These are phyloP conservation scores for Fusarium coicis DNA, from an alignment of 2,329 filamentous ascomycete genomes.

Conservation along the genomic window DNA sequence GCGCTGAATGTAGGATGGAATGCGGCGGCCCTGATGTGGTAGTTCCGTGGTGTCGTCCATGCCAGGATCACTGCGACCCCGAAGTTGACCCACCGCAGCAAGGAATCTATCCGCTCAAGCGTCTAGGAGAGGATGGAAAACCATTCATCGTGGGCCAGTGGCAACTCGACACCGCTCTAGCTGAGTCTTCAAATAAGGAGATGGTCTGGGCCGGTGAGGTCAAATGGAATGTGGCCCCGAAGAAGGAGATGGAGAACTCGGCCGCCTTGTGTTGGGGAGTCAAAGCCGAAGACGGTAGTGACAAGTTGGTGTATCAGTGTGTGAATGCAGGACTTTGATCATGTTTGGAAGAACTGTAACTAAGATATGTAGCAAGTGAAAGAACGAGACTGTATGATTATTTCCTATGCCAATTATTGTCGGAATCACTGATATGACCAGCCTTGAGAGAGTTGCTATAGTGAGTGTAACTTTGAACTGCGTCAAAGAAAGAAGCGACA, in stretches of 20 bases:
- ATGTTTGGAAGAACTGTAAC: accelerated
- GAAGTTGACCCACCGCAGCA: too few species aligned
- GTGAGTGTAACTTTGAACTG: not conserved
- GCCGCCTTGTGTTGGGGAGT: not conserved
- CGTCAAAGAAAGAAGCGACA: not conserved
- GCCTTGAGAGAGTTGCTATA: not conserved
- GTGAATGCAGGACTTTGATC: not conserved
- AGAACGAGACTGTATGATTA: not conserved
- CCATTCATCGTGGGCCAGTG: not conserved
- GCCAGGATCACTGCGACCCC: too few species aligned
- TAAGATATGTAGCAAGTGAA: not conserved
- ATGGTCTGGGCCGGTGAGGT: not conserved
- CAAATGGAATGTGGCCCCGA: not conserved
- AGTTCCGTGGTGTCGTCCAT: not conserved
- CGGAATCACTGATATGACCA: not conserved
- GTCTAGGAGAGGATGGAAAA: not conserved
- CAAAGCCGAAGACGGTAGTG: not conserved
- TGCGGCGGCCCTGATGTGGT: not conserved
- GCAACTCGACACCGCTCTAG: accelerated
- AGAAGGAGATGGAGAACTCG: not conserved
- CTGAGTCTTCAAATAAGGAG: accelerated
- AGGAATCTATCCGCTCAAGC: not conserved
- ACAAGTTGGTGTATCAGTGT: not conserved
- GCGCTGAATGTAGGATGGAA: not conserved
- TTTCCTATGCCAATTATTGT: not conserved